A percentile compares a stretch with the other conserved stretches of the same genome.
phyloP scores from a whole-genome alignment of 768 basidiomycete genomes.

The Pulveroboletus frians region DNA sequence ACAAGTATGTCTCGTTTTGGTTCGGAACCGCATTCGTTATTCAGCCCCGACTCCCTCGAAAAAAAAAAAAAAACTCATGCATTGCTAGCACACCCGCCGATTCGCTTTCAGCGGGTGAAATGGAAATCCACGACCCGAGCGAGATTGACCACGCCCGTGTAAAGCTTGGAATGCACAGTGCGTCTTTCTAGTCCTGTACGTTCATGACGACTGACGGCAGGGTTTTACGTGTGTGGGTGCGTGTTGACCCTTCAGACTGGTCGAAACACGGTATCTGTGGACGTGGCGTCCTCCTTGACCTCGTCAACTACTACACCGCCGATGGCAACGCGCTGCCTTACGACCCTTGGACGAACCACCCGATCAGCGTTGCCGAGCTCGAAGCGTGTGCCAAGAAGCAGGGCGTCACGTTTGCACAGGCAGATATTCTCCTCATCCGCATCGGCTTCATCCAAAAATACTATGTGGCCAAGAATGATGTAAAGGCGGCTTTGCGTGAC shows the following conservation, averaged over 20 bases:
- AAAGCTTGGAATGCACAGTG: slow-evolving; percentile 66
- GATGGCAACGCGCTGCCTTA: slow-evolving; percentile 43
- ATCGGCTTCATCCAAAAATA: slow-evolving; percentile 62
- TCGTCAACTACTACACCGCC: slow-evolving; percentile 49
- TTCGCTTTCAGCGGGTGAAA: slow-evolving; percentile 40
- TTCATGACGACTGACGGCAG: neutral
- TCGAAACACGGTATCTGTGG: slow-evolving; percentile 66
- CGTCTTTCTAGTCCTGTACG: slow-evolving; percentile 18
- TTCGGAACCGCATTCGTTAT: neutral
- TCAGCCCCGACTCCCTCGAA: neutral
- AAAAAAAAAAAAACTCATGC: no score
- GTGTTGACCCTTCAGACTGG: slow-evolving; percentile 44
- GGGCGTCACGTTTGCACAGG: slow-evolving; percentile 53
- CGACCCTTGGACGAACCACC: slow-evolving; percentile 57
- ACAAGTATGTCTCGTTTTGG: slow-evolving; percentile 40
- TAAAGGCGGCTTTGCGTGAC: slow-evolving; percentile 38
- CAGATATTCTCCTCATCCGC: slow-evolving; percentile 57
- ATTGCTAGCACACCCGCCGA: slow-evolving; percentile 38
- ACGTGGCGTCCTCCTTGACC: slow-evolving; percentile 61
- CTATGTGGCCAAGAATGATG: slow-evolving; percentile 37
- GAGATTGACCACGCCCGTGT: slow-evolving; percentile 42
- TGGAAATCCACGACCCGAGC: slow-evolving; percentile 45
- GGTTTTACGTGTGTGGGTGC: neutral
- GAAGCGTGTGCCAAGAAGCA: slow-evolving; percentile 54
- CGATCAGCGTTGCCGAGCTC: slow-evolving; percentile 49